These are phyloP conservation scores for Scytalidium lignicola DNA, from an alignment of 2,329 filamentous ascomycete species.

Conservation along the genomic window DNA sequence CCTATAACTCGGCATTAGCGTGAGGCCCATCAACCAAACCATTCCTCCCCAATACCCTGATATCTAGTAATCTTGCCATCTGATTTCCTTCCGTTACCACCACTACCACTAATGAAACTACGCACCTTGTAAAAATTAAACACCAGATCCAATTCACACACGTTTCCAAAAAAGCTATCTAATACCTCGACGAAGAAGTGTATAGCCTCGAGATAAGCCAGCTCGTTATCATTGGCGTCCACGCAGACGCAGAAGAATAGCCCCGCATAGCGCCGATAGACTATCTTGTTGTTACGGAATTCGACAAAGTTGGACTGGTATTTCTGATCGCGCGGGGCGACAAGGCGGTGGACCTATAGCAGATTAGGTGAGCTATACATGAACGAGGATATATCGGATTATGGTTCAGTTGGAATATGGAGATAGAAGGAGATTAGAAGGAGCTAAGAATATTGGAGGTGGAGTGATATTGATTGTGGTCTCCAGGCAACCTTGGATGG, in stretches of 20 bases:
- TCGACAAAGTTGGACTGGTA: conserved; percentile 99
- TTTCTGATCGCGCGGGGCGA: conserved; percentile 96
- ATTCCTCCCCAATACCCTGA: conserved; percentile 1
- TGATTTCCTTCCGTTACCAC: background rate
- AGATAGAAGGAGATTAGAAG: background rate
- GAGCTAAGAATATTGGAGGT: conserved; percentile 1
- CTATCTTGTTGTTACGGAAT: conserved; percentile 88
- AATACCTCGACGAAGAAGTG: conserved; percentile 99
- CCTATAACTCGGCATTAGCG: conserved; percentile 39
- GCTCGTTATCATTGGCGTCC: conserved; percentile 97
- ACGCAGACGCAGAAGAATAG: conserved; percentile 99
- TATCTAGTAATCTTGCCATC: background rate
- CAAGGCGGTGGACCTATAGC: conserved; percentile 82
- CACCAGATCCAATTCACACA: conserved; percentile 92
- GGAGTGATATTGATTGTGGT: background rate
- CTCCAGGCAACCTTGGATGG: no score
- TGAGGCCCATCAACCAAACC: background rate
- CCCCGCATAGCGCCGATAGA: conserved; percentile 94
- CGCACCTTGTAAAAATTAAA: conserved; percentile 69
- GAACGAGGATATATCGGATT: background rate
- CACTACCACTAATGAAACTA: background rate
- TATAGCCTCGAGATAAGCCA: conserved; percentile 94
- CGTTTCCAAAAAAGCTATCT: conserved; percentile 98
- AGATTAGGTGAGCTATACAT: background rate
- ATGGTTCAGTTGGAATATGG: background rate